Percentiles rank a stretch among this genome's conserved stretches.
Evolutionary conservation across 2,329 filamentous ascomycete genomes (phyloP).

Genomic region (Periconia sp.): DNA sequence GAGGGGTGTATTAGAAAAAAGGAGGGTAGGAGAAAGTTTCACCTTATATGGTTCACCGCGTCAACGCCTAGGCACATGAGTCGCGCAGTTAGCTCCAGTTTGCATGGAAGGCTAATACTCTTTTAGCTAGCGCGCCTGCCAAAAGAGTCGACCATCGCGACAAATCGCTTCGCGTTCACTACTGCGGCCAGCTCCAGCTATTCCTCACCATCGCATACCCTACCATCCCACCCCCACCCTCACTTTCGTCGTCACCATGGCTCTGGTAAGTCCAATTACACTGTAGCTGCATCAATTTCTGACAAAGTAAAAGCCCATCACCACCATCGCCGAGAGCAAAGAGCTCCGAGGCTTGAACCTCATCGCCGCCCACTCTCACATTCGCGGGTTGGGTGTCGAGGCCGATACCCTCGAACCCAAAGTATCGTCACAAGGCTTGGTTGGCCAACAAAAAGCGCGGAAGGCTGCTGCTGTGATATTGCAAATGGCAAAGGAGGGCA

Average conservation of each 20-base stretch:
- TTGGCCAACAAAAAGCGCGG: constrained; percentile 93
- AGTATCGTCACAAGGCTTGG: constrained; percentile 82
- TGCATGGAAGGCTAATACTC: no score
- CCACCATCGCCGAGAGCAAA: constrained; percentile 90
- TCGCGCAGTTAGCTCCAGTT: no score
- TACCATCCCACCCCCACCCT: constrained; percentile 8
- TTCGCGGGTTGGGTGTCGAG: constrained; percentile 93
- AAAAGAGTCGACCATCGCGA: no score
- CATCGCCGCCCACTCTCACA: constrained; percentile 97
- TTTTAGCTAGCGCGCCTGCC: no score
- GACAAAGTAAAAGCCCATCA: constrained; percentile 52
- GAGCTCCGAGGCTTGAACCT: constrained; percentile 96
- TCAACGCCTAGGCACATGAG: no score
- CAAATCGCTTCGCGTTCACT: no score
- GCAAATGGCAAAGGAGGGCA: constrained; percentile 98
- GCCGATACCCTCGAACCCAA: constrained; percentile 86
- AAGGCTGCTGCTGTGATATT: constrained; percentile 95
- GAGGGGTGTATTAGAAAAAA: no score
- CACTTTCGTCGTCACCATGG: constrained; percentile 22
- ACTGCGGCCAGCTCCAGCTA: no score
- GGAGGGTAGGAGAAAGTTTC: no score
- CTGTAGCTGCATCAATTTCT: constrained; percentile 8
- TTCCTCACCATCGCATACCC: background rate
- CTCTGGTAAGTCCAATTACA: constrained; percentile 26
- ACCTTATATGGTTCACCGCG: no score